Evolutionary conservation across 176 grass and related monocot species (phyloP), one percentile per base, ranked within the genome.

Genomic region (Oryza glaberrima): DNA sequence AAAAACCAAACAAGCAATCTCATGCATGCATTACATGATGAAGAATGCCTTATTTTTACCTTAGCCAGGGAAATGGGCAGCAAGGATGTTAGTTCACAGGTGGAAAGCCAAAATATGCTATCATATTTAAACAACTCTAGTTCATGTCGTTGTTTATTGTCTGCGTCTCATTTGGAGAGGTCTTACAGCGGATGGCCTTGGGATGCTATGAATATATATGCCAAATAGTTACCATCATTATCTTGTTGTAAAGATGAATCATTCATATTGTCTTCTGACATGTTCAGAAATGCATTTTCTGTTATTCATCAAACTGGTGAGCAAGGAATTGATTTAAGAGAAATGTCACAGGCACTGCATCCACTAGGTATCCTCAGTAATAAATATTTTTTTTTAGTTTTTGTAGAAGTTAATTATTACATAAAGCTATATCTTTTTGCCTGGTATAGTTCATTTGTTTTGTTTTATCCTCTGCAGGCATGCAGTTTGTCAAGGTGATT

Each of bases 231-330:
- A 44, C 87, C 34, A 14, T 78, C 79, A 26, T 48, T 86, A 66
- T 83, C 82, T 78, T 71, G 70, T 75, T 69, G 78, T 45, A 67
- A 40, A 64, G 72, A 77, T 76, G 75, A 90, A 84, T 44, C 78
- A 6, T 68, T 54, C 77, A 77, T 64, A 26, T 77, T 88, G 77
- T 98, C 91, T 70, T 86, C 85, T 85, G 89, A 98, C 38, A 34
- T 83, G 81, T 94, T 98, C 69, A 92, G 75, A 86, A 82, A 72
- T 54, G 89, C 92, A 69, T 92, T 90, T 81, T 87, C 82, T 83
- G n/a, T 91, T 88, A 90, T 95, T 84, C 80, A 79, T 74, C 63
- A 85, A 87, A 77, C 89, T 92, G 91, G 96, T 71, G 93, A 92
- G 84, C 81, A 84, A 88, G 96, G 96, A 81, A 74, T 98, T 65